A percentile compares a stretch with the other conserved stretches of the same genome.
Evolutionary conservation across 2,329 filamentous ascomycete genomes (phyloP).

Genomic region (Tolypocladium endophyticum): DNA sequence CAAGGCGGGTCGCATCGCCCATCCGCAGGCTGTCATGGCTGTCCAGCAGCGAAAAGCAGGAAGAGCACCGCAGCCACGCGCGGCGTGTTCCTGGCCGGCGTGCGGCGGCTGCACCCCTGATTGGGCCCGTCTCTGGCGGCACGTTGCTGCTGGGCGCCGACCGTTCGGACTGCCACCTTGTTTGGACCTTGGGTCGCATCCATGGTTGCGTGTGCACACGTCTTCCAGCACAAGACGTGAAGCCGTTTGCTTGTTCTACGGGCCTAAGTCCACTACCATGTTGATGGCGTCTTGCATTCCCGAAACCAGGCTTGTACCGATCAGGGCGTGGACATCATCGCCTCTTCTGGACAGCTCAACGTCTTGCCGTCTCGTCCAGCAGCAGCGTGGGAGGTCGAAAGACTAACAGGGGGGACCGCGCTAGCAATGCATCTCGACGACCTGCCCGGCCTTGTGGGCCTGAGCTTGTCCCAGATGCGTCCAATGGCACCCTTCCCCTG

Average conservation of each 20-base stretch:
- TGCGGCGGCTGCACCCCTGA: background rate
- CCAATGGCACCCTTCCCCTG: background rate
- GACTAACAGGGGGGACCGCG: background rate
- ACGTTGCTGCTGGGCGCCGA: background rate
- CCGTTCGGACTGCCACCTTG: background rate
- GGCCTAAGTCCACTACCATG: background rate
- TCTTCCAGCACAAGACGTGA: background rate
- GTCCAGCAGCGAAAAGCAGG: background rate
- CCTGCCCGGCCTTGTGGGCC: background rate
- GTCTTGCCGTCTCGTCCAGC: background rate
- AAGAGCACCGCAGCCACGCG: background rate
- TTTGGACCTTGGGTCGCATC: background rate
- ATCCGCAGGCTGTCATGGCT: background rate
- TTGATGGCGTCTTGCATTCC: too few species aligned
- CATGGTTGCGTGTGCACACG: background rate
- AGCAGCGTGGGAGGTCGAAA: background rate
- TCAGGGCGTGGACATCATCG: too few species aligned
- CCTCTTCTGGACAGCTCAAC: background rate
- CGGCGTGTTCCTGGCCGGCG: background rate
- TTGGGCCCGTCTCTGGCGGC: background rate
- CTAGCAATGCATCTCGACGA: background rate
- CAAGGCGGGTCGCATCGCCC: background rate
- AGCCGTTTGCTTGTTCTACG: background rate
- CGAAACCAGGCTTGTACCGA: too few species aligned
- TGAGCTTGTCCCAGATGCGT: background rate